Base-by-base conservation (phyloP, 768 basidiomycete genomes). In the Leccinum uliginosum region DNA sequence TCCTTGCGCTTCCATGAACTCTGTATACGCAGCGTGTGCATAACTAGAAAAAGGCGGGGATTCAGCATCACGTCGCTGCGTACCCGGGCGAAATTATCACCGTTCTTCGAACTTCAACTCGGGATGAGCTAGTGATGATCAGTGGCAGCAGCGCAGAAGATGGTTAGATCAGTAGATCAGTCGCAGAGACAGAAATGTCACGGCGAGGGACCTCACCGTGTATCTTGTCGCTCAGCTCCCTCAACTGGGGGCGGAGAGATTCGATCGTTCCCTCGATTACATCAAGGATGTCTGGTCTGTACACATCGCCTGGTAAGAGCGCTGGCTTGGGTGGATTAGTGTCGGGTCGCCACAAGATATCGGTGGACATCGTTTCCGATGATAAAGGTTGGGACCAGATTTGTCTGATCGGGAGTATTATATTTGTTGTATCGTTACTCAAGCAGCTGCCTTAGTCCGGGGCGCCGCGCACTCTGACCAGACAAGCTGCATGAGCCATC, bases 11-110 rank as follows among this genome's bases (percentile, higher is more conserved):
- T 71, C 75, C 79, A 93, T 78, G 69, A 90, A 91, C 0, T 70
- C 67, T 1, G 89, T 87, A 17, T 89, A 79, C 2, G 73, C 76
- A 57, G 91, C 84, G 61, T 92, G 89, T 0, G 91, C 85, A 73
- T 85, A 76, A 47, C 87, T 91, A 34, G 44, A 5, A 5, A 48
- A n/a, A 26, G 9, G 7, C 6, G 4, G 15, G 10, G 12, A 43
- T 19, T 24, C 19, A 17, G 48, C 48, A 79, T 29, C 91, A 77
- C n/a, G 93, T 12, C 19, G 12, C 12, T 11, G 15, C 3, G 19
- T n/a, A 30, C 12, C 4, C 8, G 15, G 11, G 15, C 21, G 26
- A n/a, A 43, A 46, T 12, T 15, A 19, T 30, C 11, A 89, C 48
- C 30, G 75, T 75, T 91, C 90, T 66, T 87, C 73, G 61, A 77